These are phyloP conservation scores for Periconia macrospinosa DNA, from an alignment of 2,329 filamentous ascomycete genomes.

Conservation along the genomic window DNA sequence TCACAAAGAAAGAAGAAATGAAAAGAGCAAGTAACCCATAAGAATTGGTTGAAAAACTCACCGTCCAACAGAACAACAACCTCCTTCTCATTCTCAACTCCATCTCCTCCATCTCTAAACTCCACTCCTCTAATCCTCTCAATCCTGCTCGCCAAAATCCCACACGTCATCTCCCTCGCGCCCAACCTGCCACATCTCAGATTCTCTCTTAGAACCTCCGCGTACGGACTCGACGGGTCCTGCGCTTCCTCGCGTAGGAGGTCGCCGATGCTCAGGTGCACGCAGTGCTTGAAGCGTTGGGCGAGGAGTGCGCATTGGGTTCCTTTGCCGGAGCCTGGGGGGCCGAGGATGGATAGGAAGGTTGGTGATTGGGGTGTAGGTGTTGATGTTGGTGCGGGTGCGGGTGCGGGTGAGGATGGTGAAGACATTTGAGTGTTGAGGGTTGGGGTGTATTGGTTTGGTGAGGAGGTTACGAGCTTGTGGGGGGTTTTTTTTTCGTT, in stretches of 20 bases:
- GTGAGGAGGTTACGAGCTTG: too few relatives aligned
- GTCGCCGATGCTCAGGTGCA: constrained; percentile 6
- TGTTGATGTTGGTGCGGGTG: too few relatives aligned
- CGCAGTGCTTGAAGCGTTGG: neutral
- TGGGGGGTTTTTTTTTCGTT: too few relatives aligned
- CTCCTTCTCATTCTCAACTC: neutral
- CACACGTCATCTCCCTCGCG: constrained; percentile 3
- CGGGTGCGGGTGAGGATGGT: neutral
- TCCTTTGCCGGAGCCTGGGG: constrained; percentile 8
- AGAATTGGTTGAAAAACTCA: too few relatives aligned
- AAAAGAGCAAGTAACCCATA: too few relatives aligned
- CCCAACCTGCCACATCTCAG: neutral
- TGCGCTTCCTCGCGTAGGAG: constrained; percentile 5
- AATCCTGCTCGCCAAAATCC: neutral
- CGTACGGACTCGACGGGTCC: neutral
- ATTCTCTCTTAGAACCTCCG: neutral
- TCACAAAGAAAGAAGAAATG: too few relatives aligned
- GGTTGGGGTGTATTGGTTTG: too few relatives aligned
- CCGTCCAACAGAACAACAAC: too few relatives aligned
- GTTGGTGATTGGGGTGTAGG: neutral
- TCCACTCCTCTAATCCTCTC: neutral
- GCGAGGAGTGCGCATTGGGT: constrained; percentile 6
- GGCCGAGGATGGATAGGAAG: neutral
- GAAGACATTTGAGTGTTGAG: neutral
- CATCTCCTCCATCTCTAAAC: neutral